These are phyloP conservation scores for Pythium aphanidermatum DNA, from an alignment of 352 stramenopile species.

Conservation along the genomic window DNA sequence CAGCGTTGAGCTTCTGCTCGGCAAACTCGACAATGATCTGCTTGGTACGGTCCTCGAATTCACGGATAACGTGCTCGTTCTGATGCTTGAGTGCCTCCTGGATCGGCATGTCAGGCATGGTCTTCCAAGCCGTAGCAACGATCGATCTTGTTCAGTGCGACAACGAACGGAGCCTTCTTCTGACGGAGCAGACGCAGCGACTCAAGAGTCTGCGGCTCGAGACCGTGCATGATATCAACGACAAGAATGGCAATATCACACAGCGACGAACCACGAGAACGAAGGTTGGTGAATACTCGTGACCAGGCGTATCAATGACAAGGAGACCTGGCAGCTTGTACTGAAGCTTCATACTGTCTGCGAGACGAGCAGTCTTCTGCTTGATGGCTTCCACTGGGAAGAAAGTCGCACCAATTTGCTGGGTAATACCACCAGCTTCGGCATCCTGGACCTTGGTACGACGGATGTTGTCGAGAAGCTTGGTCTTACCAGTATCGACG, in stretches of 20 bases:
- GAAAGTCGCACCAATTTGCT: slow-evolving; percentile 96
- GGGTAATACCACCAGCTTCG: slow-evolving; percentile 96
- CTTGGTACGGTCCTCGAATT: slow-evolving; percentile 94
- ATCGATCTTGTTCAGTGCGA: slow-evolving; percentile 99
- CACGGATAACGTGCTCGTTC: slow-evolving; percentile 91
- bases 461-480: slow-evolving; percentile 99
- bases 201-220: slow-evolving; percentile 99
- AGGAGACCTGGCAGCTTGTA: slow-evolving; percentile 91
- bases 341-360: slow-evolving; percentile 75
- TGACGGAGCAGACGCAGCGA: slow-evolving; percentile 95
- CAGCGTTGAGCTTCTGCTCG: slow-evolving; percentile 97
- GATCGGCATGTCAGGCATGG: slow-evolving; percentile 91
- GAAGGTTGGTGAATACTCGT: slow-evolving; percentile 99
- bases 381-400: slow-evolving; percentile 92
- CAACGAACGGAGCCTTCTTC: slow-evolving; percentile 96
- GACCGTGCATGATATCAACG: slow-evolving; percentile 99
- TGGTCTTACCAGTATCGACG: slow-evolving; percentile 98
- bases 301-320: slow-evolving; percentile 99
- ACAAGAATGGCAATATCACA: slow-evolving; percentile 99
- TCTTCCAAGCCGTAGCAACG: slow-evolving; percentile 98
- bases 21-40: slow-evolving; percentile 94
- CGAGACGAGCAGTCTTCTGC: slow-evolving; percentile 79
- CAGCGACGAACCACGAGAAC: slow-evolving; percentile 93
- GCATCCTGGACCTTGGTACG: slow-evolving; percentile 97
- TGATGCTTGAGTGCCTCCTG: slow-evolving; percentile 87